These are phyloP conservation scores for Nidularia pulvinata DNA, from an alignment of 768 basidiomycete genomes.

Conservation along the genomic window DNA sequence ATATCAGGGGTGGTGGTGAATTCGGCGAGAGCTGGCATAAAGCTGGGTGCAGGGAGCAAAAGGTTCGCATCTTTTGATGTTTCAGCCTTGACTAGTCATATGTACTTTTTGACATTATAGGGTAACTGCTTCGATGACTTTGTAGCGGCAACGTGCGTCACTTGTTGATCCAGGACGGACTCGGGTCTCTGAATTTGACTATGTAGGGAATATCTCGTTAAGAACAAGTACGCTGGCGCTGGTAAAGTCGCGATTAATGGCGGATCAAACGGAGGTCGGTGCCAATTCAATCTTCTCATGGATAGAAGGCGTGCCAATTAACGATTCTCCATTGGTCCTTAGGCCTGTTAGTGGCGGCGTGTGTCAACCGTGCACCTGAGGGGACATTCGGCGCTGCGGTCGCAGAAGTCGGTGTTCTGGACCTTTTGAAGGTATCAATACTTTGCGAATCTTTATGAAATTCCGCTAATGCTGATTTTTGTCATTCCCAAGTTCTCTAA, in stretches of 20 bases:
- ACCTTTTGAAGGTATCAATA: conserved; percentile 65
- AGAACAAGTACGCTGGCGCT: conserved; percentile 65
- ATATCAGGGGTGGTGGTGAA: conserved; percentile 71
- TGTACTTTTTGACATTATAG: conserved; percentile 27
- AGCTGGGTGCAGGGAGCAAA: conserved; percentile 68
- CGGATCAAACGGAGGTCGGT: conserved; percentile 77
- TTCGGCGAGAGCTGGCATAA: conserved; percentile 89
- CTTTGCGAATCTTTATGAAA: neutral
- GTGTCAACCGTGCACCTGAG: conserved; percentile 76
- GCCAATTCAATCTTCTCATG: neutral
- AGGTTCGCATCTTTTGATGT: conserved; percentile 36
- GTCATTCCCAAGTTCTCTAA: conserved; percentile 53
- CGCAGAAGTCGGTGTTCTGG: conserved; percentile 82
- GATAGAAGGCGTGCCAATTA: neutral
- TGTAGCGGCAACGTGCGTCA: conserved; percentile 71
- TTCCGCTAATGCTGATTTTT: conserved; percentile 2
- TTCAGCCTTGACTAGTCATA: neutral
- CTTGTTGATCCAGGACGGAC: neutral
- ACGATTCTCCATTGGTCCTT: conserved; percentile 3
- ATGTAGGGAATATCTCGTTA: conserved; percentile 66
- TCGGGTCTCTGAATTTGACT: neutral
- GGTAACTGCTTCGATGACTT: conserved; percentile 83
- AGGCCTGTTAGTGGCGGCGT: conserved; percentile 87
- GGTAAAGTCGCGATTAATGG: conserved; percentile 81
- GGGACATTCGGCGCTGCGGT: conserved; percentile 76